phyloP scores from a whole-genome alignment of 352 stramenopile genomes.

The Phytophthora rubi region DNA sequence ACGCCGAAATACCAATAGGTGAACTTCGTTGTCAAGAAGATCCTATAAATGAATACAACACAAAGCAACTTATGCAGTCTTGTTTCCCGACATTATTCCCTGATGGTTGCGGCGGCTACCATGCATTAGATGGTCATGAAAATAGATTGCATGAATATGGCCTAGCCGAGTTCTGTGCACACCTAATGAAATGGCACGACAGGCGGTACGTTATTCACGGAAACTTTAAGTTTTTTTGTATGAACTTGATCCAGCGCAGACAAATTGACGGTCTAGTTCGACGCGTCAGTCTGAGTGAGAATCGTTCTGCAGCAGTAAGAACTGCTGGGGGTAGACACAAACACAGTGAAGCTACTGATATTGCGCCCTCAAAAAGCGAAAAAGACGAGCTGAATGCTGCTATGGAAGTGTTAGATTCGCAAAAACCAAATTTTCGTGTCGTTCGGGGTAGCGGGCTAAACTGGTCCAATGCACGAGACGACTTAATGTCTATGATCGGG shows the following conservation, averaged over 20 bases:
- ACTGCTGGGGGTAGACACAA: neutral
- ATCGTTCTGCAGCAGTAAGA: neutral
- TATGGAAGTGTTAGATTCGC: neutral
- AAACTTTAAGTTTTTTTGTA: conserved; percentile 36
- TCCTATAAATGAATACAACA: conserved; percentile 27
- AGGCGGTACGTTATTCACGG: conserved; percentile 7
- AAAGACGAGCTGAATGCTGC: neutral
- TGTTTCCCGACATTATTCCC: conserved; percentile 36
- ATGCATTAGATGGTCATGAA: conserved; percentile 5
- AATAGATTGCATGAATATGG: conserved; percentile 15
- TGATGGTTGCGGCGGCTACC: conserved; percentile 17
- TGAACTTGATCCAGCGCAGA: conserved; percentile 23
- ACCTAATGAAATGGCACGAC: conserved; percentile 28
- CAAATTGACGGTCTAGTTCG: conserved; percentile 32
- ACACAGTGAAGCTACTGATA: neutral
- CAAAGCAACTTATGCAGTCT: conserved; percentile 19
- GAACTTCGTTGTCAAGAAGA: neutral
- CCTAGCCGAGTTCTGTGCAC: conserved; percentile 17
- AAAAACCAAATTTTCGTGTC: conserved; percentile 2
- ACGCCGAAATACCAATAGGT: neutral
- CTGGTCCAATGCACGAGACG: conserved; percentile 3
- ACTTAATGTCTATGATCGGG: conserved; percentile 2
- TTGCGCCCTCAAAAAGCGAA: neutral
- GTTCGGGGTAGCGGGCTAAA: neutral
- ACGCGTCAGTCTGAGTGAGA: conserved; percentile 3